These are phyloP conservation scores for Orbilia quercus DNA, from an alignment of 2,329 filamentous ascomycete species.

Conservation along the genomic window DNA sequence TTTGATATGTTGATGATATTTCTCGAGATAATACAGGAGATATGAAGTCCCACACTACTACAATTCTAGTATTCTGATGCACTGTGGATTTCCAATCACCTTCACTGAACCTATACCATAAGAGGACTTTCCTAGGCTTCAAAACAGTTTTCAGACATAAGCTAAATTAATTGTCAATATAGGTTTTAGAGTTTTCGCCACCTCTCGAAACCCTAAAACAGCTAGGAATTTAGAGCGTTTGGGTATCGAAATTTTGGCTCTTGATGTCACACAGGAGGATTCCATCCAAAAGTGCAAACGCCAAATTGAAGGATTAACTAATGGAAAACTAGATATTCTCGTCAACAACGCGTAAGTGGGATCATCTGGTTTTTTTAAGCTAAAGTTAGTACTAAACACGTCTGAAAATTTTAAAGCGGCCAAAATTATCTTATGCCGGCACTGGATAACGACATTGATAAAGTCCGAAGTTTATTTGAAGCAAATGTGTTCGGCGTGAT, in stretches of 20 bases:
- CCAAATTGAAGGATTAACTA: conserved; percentile 58
- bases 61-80: no score
- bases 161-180: no score
- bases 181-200: conserved; percentile 64
- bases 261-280: conserved; percentile 60
- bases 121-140: no score
- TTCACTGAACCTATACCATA: no score
- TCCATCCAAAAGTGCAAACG: conserved; percentile 59
- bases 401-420: conserved; percentile 59
- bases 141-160: no score
- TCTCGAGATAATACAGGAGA: no score
- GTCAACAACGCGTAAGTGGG: conserved; percentile 64
- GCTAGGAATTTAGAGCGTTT: conserved; percentile 59
- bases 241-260: conserved; percentile 60
- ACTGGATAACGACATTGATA: conserved; percentile 62
- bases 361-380: no score
- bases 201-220: conserved; percentile 62
- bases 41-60: no score
- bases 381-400: no score
- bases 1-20: no score
- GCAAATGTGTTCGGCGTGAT: conserved; percentile 64
- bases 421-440: conserved; percentile 62
- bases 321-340: conserved; percentile 63
- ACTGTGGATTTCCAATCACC: no score
- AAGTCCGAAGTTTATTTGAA: conserved; percentile 63